These are phyloP conservation scores for Phytopythium helicoides DNA, from an alignment of 352 stramenopile species.

Conservation along the genomic window DNA sequence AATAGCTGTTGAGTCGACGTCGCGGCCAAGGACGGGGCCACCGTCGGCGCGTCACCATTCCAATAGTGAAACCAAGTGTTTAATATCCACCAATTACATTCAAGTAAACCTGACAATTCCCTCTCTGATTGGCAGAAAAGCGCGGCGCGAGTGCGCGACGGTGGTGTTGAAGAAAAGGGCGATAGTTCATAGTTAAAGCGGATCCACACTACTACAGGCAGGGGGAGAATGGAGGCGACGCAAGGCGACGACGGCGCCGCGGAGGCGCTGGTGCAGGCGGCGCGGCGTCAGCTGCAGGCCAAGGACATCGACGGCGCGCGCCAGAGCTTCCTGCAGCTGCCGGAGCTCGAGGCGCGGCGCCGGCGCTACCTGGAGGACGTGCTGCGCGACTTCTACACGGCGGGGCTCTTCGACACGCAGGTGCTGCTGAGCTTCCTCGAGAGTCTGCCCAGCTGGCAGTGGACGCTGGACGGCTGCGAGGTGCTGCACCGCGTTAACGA, in stretches of 20 bases:
- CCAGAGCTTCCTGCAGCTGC: conserved; percentile 53
- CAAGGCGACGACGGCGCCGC: conserved; percentile 9
- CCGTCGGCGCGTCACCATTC: conserved; percentile 3
- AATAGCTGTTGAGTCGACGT: conserved; percentile 10
- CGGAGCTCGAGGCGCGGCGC: conserved; percentile 39
- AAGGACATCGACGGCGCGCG: conserved; percentile 57
- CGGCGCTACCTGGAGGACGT: conserved; percentile 44
- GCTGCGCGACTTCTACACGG: conserved; percentile 65
- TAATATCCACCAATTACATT: conserved; percentile 9
- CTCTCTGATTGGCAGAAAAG: conserved; percentile 17
- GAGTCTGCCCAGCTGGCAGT: conserved; percentile 60
- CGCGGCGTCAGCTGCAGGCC: conserved; percentile 40
- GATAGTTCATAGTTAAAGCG: not conserved
- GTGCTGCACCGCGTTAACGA: conserved; percentile 59
- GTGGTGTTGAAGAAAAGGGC: conserved; percentile 5
- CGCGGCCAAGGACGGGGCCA: not conserved
- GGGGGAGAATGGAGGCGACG: not conserved
- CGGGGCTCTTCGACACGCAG: conserved; percentile 56
- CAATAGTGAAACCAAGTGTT: conserved; percentile 7
- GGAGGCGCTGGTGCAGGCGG: conserved; percentile 25
- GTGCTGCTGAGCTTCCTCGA: conserved; percentile 73
- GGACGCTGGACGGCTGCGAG: conserved; percentile 66
- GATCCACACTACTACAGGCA: not conserved
- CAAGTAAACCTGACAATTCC: too few relatives aligned
- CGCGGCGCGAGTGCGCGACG: too few relatives aligned